These are phyloP conservation scores for Wickerhamiella hasegawae DNA, from an alignment of 805 yeast species.

Conservation along the genomic window DNA sequence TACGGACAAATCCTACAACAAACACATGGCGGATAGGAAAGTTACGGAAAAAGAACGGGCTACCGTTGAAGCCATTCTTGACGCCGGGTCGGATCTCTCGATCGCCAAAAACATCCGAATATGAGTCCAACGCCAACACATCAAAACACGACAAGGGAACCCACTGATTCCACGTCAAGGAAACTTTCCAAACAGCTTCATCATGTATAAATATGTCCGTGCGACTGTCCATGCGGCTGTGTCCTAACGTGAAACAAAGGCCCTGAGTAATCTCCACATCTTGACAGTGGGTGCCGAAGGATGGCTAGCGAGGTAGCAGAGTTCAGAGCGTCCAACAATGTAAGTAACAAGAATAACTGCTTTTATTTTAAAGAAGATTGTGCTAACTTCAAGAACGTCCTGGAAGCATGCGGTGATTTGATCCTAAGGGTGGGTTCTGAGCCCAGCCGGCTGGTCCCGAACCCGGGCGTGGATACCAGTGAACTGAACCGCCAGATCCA, in stretches of 20 bases:
- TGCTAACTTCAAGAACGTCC: too few relatives aligned
- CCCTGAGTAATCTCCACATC: too few relatives aligned
- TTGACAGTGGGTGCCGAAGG: too few relatives aligned
- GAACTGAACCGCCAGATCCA: slow-evolving; percentile 10
- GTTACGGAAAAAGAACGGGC: slow-evolving; percentile 4
- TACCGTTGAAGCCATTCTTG: neutral
- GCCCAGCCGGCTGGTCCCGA: slow-evolving; percentile 13
- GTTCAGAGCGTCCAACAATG: too few relatives aligned
- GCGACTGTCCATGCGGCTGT: too few relatives aligned
- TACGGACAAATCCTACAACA: slow-evolving; percentile 3
- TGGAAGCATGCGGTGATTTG: slow-evolving; percentile 14
- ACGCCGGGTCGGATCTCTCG: neutral
- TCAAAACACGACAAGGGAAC: slow-evolving; percentile 8
- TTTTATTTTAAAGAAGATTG: too few relatives aligned
- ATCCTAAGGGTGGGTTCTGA: slow-evolving; percentile 14
- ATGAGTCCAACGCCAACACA: slow-evolving; percentile 1
- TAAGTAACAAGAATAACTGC: too few relatives aligned
- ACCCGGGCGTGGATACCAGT: slow-evolving; percentile 10
- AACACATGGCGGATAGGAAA: slow-evolving; percentile 4
- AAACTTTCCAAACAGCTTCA: too few relatives aligned
- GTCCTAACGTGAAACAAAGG: too few relatives aligned
- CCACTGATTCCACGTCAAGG: slow-evolving; percentile 5
- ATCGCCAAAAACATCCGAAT: neutral
- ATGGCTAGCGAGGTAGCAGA: too few relatives aligned
- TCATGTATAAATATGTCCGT: too few relatives aligned